Evolutionary conservation across 345 rosid species (phyloP).

Genomic region (Durio zibethinus): DNA sequence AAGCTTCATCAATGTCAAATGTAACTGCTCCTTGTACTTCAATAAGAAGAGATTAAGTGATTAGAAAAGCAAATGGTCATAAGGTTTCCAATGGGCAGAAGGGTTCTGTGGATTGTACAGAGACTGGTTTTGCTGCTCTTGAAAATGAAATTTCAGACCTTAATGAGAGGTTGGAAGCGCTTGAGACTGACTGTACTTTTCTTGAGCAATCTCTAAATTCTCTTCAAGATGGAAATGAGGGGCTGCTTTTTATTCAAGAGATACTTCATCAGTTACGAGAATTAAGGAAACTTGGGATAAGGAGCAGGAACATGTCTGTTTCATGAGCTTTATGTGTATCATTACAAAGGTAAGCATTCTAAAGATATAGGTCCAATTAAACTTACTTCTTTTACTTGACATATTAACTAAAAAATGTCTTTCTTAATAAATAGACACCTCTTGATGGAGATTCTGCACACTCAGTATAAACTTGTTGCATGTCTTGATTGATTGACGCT

Average conservation of each 20-base stretch:
- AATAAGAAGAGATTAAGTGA: constrained; percentile 1
- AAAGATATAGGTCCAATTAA: not conserved
- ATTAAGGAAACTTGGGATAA: too few species aligned
- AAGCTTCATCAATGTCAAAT: constrained; percentile 10
- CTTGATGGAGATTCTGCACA: constrained; percentile 1
- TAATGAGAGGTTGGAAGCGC: constrained; percentile 50
- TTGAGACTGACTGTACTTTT: constrained; percentile 40
- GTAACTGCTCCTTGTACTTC: constrained; percentile 17
- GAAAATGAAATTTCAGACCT: constrained; percentile 45
- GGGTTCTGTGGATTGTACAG: not conserved
- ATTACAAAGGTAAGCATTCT: constrained; percentile 11
- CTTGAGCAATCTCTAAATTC: constrained; percentile 38
- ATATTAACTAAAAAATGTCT: not conserved
- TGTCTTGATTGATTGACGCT: not conserved
- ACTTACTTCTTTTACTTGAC: not conserved
- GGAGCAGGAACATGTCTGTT: too few species aligned
- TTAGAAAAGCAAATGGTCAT: constrained; percentile 3
- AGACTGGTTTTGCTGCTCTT: constrained; percentile 28
- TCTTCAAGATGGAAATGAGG: constrained; percentile 40
- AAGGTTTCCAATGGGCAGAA: constrained; percentile 8
- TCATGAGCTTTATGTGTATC: not conserved
- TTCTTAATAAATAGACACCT: not conserved
- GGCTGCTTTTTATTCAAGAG: constrained; percentile 39
- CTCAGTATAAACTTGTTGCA: not conserved
- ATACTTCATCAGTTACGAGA: constrained; percentile 17